Evolutionary conservation across 768 basidiomycete species (phyloP).

Genomic region (Termitomyces sp.): DNA sequence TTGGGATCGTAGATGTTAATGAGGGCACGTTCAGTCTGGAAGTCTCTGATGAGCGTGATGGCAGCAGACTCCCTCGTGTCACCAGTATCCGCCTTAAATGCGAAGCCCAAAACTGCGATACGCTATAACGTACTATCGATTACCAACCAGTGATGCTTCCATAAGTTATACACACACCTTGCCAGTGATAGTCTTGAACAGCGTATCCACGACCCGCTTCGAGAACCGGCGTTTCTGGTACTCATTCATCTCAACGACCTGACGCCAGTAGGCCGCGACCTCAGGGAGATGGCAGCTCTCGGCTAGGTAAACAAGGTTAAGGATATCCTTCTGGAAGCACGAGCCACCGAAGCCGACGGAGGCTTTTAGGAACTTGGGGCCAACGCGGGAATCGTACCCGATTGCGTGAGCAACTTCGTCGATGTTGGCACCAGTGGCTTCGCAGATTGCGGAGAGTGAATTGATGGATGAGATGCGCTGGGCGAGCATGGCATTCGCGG

Average conservation of each 20-base stretch:
- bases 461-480: constrained; percentile 99
- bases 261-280: constrained; percentile 96
- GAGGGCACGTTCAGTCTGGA: constrained; percentile 82
- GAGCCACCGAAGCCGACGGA: constrained; percentile 97
- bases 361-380: constrained; percentile 92
- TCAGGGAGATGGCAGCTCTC: constrained; percentile 94
- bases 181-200: constrained; percentile 97
- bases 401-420: constrained; percentile 96
- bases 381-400: constrained; percentile 89
- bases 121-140: constrained; percentile 35
- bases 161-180: constrained; percentile 52
- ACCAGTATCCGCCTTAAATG: constrained; percentile 99
- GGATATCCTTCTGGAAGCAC: constrained; percentile 99
- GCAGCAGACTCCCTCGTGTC: constrained; percentile 98
- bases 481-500: constrained; percentile 98
- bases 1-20: constrained; percentile 92
- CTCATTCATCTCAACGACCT: constrained; percentile 98
- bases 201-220: constrained; percentile 91
- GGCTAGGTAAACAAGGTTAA: constrained; percentile 96
- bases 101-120: constrained; percentile 96
- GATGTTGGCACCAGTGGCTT: constrained; percentile 97
- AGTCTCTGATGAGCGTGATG: constrained; percentile 91
- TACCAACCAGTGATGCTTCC: neutral
- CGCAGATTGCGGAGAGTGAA: constrained; percentile 96
- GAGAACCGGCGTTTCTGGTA: constrained; percentile 97